Base-by-base conservation (phyloP, 176 grass and related monocot genomes). In the Luzula sylvatica region DNA sequence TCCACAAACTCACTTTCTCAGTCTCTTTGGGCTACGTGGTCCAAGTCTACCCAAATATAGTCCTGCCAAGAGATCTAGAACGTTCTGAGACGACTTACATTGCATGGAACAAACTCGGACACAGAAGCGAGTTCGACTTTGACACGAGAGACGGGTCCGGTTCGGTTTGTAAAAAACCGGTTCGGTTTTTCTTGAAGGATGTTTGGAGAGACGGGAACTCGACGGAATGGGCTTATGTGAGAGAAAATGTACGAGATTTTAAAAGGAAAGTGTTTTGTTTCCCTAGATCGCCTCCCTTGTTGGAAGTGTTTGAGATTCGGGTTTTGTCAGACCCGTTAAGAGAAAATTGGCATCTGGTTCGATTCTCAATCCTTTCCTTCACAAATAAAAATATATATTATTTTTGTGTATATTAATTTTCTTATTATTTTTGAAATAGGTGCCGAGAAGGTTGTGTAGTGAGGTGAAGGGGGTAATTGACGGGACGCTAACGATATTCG, bases 181-280 rank as follows among this genome's bases (percentile, higher is more conserved):
- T 77, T 38, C 62, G 72, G 43, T 87, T 90, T 73, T 98, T 83
- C 68, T 73, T 98, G 78, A 89, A 80, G 55, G 68, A 90, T 53
- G 53, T 90, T 51, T 70, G 72, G 68, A 90, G 68, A 51, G 75
- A 90, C 41, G 83, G 81, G 26, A 90, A 77, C 63, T 52, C 73
- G 55, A 90, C 80, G 3, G 65, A 68, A 55, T 77, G 81, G 52
- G 88, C 71, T 52, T 98, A 87, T 17, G 17, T 66, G 67, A 70
- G 81, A 54, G 71, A 78, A 60, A 82, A 51, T 41, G 61, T 27
- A 3, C 79, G 50, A 42, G 78, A 98, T 43, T 72, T 90, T 24
- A 98, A 83, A 70, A 98, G 82, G 44, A 98, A 90, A 55, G 78
- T 90, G 43, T 82, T 98, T 58, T 90, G 85, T 72, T 90, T 90